Evolutionary conservation across 306 rosid genomes (phyloP), one percentile per base, ranked within the genome.

Genomic region (Comarum palustre): DNA sequence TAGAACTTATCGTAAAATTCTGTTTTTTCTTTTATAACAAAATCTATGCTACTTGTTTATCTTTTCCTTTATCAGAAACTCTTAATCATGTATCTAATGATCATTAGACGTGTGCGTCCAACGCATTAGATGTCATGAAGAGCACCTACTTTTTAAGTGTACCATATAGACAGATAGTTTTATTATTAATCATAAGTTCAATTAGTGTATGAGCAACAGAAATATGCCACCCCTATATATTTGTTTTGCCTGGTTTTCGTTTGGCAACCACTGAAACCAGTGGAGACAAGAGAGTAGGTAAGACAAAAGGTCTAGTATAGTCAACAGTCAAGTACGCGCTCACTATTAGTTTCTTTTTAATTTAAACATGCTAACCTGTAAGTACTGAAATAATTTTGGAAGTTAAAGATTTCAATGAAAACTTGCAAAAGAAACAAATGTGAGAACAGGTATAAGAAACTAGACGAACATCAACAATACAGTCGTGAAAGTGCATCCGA

Each of bases 401-500:
- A 32, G 67, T 61, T 6, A 17, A 10, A 38, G n/a, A 43, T 45
- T 15, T 42, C 9, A 4, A 8, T 19, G 62, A 34, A 51, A 36
- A 36, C 39, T 36, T 36, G 39, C 39, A 36, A 36, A 51, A 69
- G 73, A 48, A 15, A 29, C 36, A 68, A 34, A 69, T 4, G 48
- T 69, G 47, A 46, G 47, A 5, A 34, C 27, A 52, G 42, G 11
- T 1, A 3, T 12, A 52, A 57, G 27, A 66, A 36, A 67, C 25
- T 25, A 39, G 4, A 36, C 24, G 38, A 78, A 87, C 95, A 42
- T 87, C 54, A 15, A 91, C 95, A 19, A 91, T 82, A 78, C 97
- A 91, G 41, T 91, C 95, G 10, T 91, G 97, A 20, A 91, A 91
- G 62, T 85, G 89, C 85, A 91, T 32, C 24, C 92, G 95, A 77